Percentiles rank a stretch among this genome's conserved stretches.
phyloP scores from a whole-genome alignment of 1,284 basidiomycete species.

The Microbotryum silenes-acaulis region DNA sequence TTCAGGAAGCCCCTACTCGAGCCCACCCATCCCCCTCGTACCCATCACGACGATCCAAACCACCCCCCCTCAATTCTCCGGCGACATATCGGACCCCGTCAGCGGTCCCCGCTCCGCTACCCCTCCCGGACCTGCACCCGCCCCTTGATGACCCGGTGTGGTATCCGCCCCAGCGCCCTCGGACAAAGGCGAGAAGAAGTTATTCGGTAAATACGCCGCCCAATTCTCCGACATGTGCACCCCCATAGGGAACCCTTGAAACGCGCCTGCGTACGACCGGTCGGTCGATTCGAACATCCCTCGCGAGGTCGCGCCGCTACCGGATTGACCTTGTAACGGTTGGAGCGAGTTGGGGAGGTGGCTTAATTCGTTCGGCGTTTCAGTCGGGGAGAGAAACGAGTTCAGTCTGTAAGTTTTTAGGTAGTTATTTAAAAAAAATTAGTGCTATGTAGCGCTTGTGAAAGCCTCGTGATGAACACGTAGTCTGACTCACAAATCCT shows the following conservation, averaged over 20 bases:
- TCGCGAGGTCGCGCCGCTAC: not conserved
- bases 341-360: not conserved
- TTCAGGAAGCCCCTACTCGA: too few relatives aligned
- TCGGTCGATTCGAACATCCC: not conserved
- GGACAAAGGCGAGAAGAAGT: too few relatives aligned
- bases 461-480: too few relatives aligned
- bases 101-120: too few relatives aligned
- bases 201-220: not conserved
- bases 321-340: not conserved
- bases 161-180: too few relatives aligned
- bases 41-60: too few relatives aligned
- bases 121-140: too few relatives aligned
- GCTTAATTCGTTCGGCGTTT: conserved; percentile 8
- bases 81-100: too few relatives aligned
- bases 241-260: conserved; percentile 24
- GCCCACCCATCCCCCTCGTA: too few relatives aligned
- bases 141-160: too few relatives aligned
- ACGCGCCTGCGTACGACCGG: conserved; percentile 15
- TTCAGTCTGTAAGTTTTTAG: conserved; percentile 11
- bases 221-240: conserved; percentile 17
- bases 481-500: conserved; percentile 17
- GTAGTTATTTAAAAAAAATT: not conserved
- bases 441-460: too few relatives aligned
- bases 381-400: conserved; percentile 26
- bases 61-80: too few relatives aligned